Evolutionary conservation across 257 asterid species (phyloP).

Genomic region (Solanum clarkiae): DNA sequence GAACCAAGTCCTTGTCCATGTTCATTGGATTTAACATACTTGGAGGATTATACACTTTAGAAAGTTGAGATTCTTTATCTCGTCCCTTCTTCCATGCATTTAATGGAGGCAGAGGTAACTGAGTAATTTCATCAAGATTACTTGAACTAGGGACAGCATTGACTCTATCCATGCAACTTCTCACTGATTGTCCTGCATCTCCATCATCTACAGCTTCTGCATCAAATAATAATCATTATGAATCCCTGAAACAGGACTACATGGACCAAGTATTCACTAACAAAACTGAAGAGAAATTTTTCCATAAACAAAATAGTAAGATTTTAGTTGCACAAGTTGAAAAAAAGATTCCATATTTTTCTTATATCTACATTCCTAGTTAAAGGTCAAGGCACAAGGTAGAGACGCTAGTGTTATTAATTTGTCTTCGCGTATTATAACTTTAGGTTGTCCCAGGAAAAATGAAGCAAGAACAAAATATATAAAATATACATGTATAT

Average conservation of each 20-base stretch:
- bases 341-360: neutral
- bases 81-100: conserved; percentile 50
- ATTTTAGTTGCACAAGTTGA: neutral
- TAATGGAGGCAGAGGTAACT: conserved; percentile 24
- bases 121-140: conserved; percentile 32
- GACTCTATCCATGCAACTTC: conserved; percentile 24
- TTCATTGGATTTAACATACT: conserved; percentile 27
- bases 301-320: neutral
- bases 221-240: neutral
- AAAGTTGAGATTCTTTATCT: conserved; percentile 38
- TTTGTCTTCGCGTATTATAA: neutral
- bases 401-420: neutral
- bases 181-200: conserved; percentile 33
- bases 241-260: neutral
- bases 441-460: neutral
- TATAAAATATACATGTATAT: neutral
- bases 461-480: neutral
- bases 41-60: conserved; percentile 26
- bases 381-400: neutral
- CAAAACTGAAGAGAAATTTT: neutral
- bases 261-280: neutral
- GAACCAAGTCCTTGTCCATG: conserved; percentile 19
- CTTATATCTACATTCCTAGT: neutral
- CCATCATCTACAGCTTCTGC: conserved; percentile 36
- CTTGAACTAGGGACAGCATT: conserved; percentile 32